Base-by-base conservation (phyloP, 164 flowering plant species). In the Tetrastigma voinierianum region DNA sequence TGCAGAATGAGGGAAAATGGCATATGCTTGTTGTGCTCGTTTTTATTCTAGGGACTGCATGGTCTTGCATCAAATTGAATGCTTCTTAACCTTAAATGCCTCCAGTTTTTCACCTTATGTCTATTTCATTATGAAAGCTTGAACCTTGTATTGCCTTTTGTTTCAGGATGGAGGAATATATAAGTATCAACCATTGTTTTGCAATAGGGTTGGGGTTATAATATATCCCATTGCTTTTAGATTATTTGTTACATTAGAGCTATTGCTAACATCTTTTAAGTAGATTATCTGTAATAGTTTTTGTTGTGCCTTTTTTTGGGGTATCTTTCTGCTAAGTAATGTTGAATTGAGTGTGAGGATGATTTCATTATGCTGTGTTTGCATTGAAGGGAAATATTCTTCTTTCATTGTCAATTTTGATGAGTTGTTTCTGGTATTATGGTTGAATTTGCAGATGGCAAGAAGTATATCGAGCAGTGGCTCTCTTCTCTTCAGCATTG, bases 401-500 rank as follows among this genome's bases (percentile, higher is more conserved):
- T 24, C 40, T 16, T n/a, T 20, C 24, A 24, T 18, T 46, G 47
- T 57, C 25, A 1, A 5, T 19, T 17, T 23, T 9, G 24, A 1
- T 59, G 19, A 14, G 14, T 57, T 55, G 65, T 48, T 61, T 61
- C 32, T 23, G 61, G 19, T 15, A 45, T 57, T 70, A 51, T 64
- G 59, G 20, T 57, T 68, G 21, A 23, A 40, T 21, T 11, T 65
- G 72, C 82, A 80, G 83, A 77, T 43, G 75, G 83, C 23, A 71
- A 71, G 69, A 77, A 78, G 55, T 73, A 64, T 40, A 65, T 82
- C 74, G 80, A 80, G 56, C 79, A 79, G 67, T 77, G 82, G 82
- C 81, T 82, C 53, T 77, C 82, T 64, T 80, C 86, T 48, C 83
- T 82, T 62, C 81, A 76, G 67, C 67, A 67, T 60, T 62, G 62